phyloP scores from a whole-genome alignment of 2,329 filamentous ascomycete genomes.

The Chaetomium sp. region DNA sequence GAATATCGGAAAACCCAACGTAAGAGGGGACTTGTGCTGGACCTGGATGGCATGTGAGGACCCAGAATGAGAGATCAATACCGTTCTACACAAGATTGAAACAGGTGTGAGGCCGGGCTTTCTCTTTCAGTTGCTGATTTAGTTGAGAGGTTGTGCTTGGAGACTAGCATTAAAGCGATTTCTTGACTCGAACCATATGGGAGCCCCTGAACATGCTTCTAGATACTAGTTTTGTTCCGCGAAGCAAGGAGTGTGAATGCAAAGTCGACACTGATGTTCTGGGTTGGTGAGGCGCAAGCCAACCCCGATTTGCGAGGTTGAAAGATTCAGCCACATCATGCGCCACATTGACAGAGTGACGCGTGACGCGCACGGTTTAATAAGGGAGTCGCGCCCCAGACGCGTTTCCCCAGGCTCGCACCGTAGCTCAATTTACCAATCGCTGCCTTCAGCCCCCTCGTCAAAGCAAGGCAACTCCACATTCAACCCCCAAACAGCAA shows the following conservation, averaged over 20 bases:
- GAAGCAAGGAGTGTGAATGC: not conserved
- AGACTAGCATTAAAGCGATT: not conserved
- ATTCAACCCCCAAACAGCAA: constrained; percentile 12
- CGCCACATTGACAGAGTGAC: constrained; percentile 21
- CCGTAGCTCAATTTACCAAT: constrained; percentile 32
- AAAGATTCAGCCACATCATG: constrained; percentile 10
- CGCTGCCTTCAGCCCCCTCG: constrained; percentile 16
- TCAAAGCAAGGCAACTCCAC: constrained; percentile 26
- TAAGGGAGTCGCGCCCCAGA: constrained; percentile 23
- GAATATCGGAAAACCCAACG: not conserved
- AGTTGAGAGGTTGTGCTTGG: not conserved
- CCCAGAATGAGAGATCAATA: not conserved
- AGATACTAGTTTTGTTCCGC: not conserved
- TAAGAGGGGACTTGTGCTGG: not conserved
- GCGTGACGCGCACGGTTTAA: constrained; percentile 17
- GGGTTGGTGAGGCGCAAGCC: too few species aligned
- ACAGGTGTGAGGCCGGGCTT: not conserved
- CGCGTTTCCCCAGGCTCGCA: constrained; percentile 20
- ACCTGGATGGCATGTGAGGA: not conserved
- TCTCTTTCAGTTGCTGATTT: not conserved
- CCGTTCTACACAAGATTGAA: not conserved
- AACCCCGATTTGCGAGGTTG: not conserved
- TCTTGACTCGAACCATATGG: not conserved
- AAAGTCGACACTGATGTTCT: not conserved
- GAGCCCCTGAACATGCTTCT: not conserved